Evolutionary conservation across 768 basidiomycete species (phyloP), one percentile per base, ranked within the genome.

Genomic region (Wakefieldia striispora): DNA sequence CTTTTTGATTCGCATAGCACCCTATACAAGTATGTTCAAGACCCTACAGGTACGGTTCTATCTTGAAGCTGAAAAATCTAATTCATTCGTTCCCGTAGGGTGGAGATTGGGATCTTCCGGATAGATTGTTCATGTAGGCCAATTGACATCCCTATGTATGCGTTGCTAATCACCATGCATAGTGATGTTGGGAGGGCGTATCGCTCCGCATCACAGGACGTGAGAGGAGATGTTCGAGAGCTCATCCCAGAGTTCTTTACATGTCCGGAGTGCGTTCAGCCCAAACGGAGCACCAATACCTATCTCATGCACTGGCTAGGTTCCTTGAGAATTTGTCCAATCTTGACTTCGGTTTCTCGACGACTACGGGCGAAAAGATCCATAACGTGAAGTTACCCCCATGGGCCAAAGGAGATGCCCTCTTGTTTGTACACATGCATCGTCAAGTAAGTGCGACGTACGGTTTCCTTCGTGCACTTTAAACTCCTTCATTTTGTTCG

Each of bases 11-110:
- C 79, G 95, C 19, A 71, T 95, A 59, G 83, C 86, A 13, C 95
- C 95, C 0, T 97, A 88, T 65, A 95, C 93, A 21, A 84, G 87
- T 61, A 95, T 95, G 86, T 97, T 95, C 76, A 91, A 94, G 70
- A 91, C 89, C 3, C 69, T 97, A 27, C 83, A 84, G 73, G 81
- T 79, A 45, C 52, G 72, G 39, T 19, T 17, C 24, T 11, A 16
- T 5, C 17, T 35, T 19, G 33, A 13, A 27, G 39, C 26, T n/a
- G 27, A 31, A 36, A 19, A 6, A 9, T 13, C 27, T 1, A 14
- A 19, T n/a, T 36, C 2, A 48, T 23, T 7, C 3, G 2, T 33
- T 41, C 27, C 29, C 12, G 0, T 73, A 95, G 82, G 95, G 95
- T 10, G 95, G 95, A 6, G 88, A 92, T 59, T 97, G 93, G 85